Conservation (phyloP, 371 early-diverging fungal species). For the Mucor sp. region DNA sequence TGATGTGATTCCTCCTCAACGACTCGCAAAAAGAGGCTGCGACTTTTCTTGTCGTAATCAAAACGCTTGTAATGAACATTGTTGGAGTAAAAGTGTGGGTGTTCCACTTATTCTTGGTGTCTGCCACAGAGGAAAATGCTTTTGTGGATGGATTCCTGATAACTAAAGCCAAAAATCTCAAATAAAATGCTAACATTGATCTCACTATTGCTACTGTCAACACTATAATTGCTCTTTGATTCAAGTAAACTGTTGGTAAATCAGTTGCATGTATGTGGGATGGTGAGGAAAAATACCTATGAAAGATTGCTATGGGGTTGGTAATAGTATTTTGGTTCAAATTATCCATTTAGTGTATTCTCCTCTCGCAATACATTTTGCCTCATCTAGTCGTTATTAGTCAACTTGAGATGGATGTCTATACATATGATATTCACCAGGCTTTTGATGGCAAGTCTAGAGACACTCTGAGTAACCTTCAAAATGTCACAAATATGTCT, state of each 20-base stretch:
- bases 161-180: not conserved
- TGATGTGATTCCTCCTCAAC: constrained; percentile 6
- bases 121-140: constrained; percentile 12
- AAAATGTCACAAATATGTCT: not conserved
- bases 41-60: constrained; percentile 9
- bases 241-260: too few relatives aligned
- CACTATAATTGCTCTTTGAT: not conserved
- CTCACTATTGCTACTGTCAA: not conserved
- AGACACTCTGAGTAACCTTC: not conserved
- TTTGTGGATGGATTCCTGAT: constrained; percentile 15
- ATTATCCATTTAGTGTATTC: too few relatives aligned
- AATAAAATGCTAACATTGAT: not conserved
- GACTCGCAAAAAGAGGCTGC: constrained; percentile 15
- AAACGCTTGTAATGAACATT: constrained; percentile 6
- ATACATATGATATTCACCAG: too few relatives aligned
- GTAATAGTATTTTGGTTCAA: too few relatives aligned
- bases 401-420: too few relatives aligned
- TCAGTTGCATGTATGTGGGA: not conserved
- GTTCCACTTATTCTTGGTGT: constrained; percentile 11
- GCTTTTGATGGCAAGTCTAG: too few relatives aligned
- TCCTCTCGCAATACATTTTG: too few relatives aligned
- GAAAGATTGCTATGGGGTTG: too few relatives aligned
- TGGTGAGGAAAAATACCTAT: not conserved
- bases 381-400: too few relatives aligned
- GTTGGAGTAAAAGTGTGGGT: not conserved